Base-by-base conservation (phyloP, 257 asterid species). In the Ophiorrhiza pumila region DNA sequence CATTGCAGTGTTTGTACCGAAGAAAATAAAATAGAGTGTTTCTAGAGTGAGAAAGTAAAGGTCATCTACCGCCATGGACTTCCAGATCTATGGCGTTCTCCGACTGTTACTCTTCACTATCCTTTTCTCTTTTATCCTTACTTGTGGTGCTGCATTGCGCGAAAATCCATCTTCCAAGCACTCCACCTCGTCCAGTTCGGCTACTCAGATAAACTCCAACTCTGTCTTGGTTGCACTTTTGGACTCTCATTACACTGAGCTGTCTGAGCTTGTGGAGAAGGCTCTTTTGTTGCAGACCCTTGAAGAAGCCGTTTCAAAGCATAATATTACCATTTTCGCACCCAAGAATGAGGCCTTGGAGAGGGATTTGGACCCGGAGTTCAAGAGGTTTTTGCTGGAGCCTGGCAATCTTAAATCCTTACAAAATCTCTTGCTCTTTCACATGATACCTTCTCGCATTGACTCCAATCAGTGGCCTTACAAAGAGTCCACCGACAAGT, bases 191-290 rank as follows among this genome's bases (percentile, higher is more conserved):
- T 42, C 77, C 0, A 61, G 0, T 34, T 11, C 86, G 12, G 9
- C 55, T 2, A 22, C 81, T 2, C 90, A 85, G 78, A 86, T 90
- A 74, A 90, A 90, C 74, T 94, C 99, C 73, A 94, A 90, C 77
- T 94, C 99, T 0, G 89, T 94, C 9, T 83, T 94, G 68, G 99
- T 94, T 0, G 99, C 99, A 3, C 91, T 91, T 3, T 46, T 94
- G 73, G 99, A 94, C 79, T 91, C 98, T 2, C 99, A 82, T 72
- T 94, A 94, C 74, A 90, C 98, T 14, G 96, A 90, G 85, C 90
- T 95, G 2, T 89, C 99, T 0, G 99, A 95, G 82, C 95, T 95
- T 0, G 89, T 95, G 41, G 99, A 95, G 76, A 95, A 92, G 66
- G 98, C 99, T 0, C 91, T 95, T 0, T 60, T 95, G 59, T 80